Conservation (phyloP, 257 asterid genomes). For the Petunia axillaris region DNA sequence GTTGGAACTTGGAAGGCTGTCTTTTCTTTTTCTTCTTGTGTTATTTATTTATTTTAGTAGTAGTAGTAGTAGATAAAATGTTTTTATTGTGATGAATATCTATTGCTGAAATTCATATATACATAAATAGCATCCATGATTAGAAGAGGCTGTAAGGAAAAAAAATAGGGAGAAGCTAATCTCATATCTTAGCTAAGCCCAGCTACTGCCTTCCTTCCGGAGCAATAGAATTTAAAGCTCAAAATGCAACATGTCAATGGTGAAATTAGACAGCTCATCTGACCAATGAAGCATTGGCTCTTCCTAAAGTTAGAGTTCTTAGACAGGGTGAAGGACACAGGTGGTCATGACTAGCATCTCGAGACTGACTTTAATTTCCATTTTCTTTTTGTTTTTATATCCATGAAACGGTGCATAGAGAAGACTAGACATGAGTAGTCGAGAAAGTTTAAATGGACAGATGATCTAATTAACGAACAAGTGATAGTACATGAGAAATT, state of each 20-base stretch:
- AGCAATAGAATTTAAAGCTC: neutral
- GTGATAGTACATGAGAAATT: constrained; percentile 1
- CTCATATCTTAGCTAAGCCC: neutral
- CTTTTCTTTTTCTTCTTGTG: neutral
- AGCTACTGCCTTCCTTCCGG: too few species aligned
- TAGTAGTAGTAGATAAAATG: neutral
- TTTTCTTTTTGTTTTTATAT: neutral
- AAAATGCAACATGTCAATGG: neutral
- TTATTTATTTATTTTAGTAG: neutral
- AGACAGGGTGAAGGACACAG: neutral
- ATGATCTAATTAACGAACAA: neutral
- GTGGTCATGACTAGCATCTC: neutral
- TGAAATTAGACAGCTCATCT: neutral
- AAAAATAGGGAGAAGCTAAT: neutral
- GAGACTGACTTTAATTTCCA: neutral
- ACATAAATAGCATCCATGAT: neutral
- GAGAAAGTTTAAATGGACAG: neutral
- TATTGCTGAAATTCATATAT: neutral
- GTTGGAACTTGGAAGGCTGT: neutral
- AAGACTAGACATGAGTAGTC: neutral
- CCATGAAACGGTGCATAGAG: neutral
- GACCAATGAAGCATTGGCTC: constrained; percentile 3
- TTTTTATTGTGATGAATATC: neutral
- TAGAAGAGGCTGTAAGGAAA: neutral
- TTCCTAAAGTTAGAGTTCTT: neutral